Evolutionary conservation across 805 yeast genomes (phyloP).

Genomic region (Nadsonia fulvescens): DNA sequence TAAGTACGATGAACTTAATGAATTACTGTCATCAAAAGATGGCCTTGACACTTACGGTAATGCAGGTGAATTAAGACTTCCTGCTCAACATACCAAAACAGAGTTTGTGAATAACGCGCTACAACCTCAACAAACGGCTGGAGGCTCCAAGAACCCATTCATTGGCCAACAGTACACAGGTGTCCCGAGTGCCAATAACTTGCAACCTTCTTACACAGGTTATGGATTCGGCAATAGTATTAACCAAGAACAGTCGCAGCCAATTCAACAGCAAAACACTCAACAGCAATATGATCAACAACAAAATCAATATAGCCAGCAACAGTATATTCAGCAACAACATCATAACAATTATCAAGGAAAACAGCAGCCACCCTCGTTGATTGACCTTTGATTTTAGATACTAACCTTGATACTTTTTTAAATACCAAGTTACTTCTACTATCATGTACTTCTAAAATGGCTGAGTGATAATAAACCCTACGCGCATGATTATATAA

Average conservation of each 20-base stretch:
- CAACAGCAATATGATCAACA: slow-evolving; percentile 8
- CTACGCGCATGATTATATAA: no score
- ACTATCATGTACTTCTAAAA: no score
- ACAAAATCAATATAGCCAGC: slow-evolving; percentile 3
- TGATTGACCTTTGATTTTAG: no score
- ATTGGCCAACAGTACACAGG: slow-evolving; percentile 57
- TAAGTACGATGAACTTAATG: slow-evolving; percentile 39
- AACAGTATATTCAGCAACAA: slow-evolving; percentile 5
- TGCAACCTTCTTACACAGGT: slow-evolving; percentile 78
- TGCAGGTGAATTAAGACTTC: slow-evolving; percentile 66
- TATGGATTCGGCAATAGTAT: slow-evolving; percentile 81
- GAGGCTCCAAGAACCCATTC: slow-evolving; percentile 32
- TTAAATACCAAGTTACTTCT: no score
- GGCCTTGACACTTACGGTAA: slow-evolving; percentile 91
- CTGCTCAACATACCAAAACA: slow-evolving; percentile 81
- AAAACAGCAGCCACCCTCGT: slow-evolving; percentile 8
- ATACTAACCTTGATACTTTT: no score
- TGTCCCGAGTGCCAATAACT: slow-evolving; percentile 36
- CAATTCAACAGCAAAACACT: slow-evolving; percentile 8
- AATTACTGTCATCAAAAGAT: slow-evolving; percentile 66
- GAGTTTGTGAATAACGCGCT: slow-evolving; percentile 70
- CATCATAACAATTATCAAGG: slow-evolving; percentile 8
- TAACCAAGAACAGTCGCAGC: slow-evolving; percentile 17
- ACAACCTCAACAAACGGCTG: slow-evolving; percentile 13
- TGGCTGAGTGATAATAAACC: no score